Conservation (phyloP, 2,329 filamentous ascomycete genomes). For the Aspergillus transmontanensis region DNA sequence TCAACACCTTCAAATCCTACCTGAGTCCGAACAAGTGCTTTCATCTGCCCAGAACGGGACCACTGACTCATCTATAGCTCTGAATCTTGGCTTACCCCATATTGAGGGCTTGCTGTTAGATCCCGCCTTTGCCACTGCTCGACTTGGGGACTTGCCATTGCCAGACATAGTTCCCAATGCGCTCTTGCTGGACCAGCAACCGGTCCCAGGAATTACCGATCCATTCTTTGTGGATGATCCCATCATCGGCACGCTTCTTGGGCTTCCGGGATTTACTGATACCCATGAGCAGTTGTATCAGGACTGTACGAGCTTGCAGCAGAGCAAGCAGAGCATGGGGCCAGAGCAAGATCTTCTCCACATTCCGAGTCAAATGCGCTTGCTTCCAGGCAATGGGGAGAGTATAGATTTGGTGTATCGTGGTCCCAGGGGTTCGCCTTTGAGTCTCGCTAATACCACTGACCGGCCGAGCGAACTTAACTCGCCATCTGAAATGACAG, state of each 20-base stretch:
- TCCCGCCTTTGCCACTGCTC: neutral
- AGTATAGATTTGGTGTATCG: neutral
- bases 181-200: neutral
- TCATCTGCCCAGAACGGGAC: neutral
- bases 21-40: neutral
- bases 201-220: neutral
- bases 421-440: neutral
- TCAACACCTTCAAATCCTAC: neutral
- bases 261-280: neutral
- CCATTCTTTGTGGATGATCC: neutral
- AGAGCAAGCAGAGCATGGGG: neutral
- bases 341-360: neutral
- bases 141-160: neutral
- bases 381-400: neutral
- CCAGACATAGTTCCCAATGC: neutral
- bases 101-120: neutral
- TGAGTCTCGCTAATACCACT: neutral
- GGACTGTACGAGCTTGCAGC: neutral
- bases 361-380: too few species aligned
- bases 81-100: neutral
- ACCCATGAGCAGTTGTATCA: neutral
- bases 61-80: neutral
- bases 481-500: neutral
- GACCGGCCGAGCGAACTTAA: neutral
- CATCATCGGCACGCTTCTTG: neutral